Percentiles rank a stretch among this genome's conserved stretches.
phyloP scores from a whole-genome alignment of 352 stramenopile species.

The Globisporangium takayamanum region DNA sequence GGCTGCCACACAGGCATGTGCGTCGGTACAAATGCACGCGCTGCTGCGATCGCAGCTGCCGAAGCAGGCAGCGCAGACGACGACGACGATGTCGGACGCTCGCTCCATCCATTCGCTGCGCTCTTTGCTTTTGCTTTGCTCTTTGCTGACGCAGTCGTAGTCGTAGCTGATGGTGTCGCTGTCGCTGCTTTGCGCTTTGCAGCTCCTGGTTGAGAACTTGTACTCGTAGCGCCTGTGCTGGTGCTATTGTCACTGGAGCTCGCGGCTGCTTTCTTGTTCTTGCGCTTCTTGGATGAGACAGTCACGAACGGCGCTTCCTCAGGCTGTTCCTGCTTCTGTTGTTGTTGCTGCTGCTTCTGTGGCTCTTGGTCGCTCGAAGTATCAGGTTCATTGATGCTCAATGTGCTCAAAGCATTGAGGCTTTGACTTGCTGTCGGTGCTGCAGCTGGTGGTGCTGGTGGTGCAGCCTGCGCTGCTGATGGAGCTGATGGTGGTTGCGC shows the following conservation, averaged over 20 bases:
- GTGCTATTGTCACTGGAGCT: background rate
- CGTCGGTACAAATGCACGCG: slow-evolving; percentile 3
- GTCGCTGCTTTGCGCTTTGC: slow-evolving; percentile 7
- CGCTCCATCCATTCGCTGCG: background rate
- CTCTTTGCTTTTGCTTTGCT: slow-evolving; percentile 11
- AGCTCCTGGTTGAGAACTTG: background rate
- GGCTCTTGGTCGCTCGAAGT: background rate
- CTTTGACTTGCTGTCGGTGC: background rate
- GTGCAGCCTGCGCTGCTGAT: background rate
- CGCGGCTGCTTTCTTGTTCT: background rate
- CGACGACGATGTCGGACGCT: background rate
- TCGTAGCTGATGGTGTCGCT: background rate
- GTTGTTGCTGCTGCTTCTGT: background rate
- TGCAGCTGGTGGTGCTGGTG: too few relatives aligned
- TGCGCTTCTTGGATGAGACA: background rate
- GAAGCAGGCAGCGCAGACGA: background rate
- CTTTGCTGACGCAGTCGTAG: background rate
- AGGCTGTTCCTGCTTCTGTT: background rate
- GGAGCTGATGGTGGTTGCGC: background rate
- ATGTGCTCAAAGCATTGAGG: background rate
- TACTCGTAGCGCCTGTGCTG: background rate
- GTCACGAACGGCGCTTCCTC: slow-evolving; percentile 1
- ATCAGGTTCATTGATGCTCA: slow-evolving; percentile 5
- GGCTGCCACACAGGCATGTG: slow-evolving; percentile 27
- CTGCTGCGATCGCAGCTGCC: background rate